Evolutionary conservation across 495 filamentous ascomycete genomes (phyloP), one percentile per base, ranked within the genome.

Genomic region (Aspergillus wentii): DNA sequence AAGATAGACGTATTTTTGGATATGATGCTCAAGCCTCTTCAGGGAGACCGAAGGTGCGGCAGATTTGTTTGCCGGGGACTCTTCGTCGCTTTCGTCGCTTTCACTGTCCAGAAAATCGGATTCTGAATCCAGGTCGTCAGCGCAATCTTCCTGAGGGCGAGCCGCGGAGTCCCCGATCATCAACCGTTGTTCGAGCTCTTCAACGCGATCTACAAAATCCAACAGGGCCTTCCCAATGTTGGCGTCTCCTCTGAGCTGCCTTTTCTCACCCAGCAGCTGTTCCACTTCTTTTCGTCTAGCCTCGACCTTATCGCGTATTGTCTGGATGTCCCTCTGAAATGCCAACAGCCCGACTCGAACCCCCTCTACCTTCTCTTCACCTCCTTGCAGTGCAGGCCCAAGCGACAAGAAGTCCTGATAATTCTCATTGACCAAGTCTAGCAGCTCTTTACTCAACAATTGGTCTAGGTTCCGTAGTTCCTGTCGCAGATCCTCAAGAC

Each of bases 341-440:
- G 87, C 85, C 44, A 95, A 49, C 32, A 97, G 57, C 6, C 87
- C 89, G 1, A 99, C 85, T 19, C 88, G 76, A 10, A 99, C 80
- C 52, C 94, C 89, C 61, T 95, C 91, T 3, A 94, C 80, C 56
- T 81, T 87, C 54, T 94, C 89, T 48, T 94, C 91, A 2, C 94
- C 94, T 0, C 90, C 90, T 33, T 78, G 78, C 26, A 99, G 63
- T 52, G 86, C 83, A 19, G 73, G 79, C 0, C 94, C 92, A 0
- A 99, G 62, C 4, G 78, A 79, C 2, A 99, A 57, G 48, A 97
- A 97, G 47, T 91, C 86, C 27, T 83, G 79, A 57, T 96, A 96
- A 59, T 97, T 90, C 20, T 83, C 72, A 54, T 97, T 97, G 43
- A 99, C 90, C 1, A 97, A 76, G 57, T 95, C 90, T 4, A 97